Base-by-base conservation (phyloP, 306 rosid species). In the Begonia masoniana region DNA sequence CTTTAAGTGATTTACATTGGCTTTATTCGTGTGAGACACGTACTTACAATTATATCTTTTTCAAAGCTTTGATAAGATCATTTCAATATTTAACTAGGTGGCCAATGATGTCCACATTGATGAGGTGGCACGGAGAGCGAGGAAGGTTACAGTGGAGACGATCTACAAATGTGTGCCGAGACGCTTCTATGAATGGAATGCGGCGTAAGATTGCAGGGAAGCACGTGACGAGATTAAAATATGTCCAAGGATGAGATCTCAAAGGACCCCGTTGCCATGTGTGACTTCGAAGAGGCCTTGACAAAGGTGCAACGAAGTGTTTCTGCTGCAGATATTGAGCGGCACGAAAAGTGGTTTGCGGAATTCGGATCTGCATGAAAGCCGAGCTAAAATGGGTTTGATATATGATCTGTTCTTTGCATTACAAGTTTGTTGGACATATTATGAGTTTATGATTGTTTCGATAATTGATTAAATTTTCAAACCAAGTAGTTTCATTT, bases 111-210 rank as follows among this genome's bases (percentile, higher is more conserved):
- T 87, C 41, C 60, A 87, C 67, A 74, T 87, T 50, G 96, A 87
- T 59, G 91, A 78, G 0, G 96, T 87, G 67, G 96, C 96, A 68
- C 83, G 87, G 41, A 80, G 83, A 36, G 76, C 96, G 11, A n/a
- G n/a, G 94, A 83, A 1, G 96, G 94, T 52, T 83, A 87, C 45
- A 87, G 96, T 78, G 96, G 96, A 66, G 96, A 87, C 51, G 96
- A 87, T 77, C 80, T 87, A 87, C 96, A 9, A 87, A 87, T 19
- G 94, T 87, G 19, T 87, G 96, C 52, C 87, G 96, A 0, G 96
- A 87, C 49, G 96, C 96, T 45, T 87, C 91, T 31, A 68, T 87
- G 69, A 87, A 87, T 67, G 96, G 96, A 10, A 87, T 87, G 96
- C 76, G 96, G 65, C 81, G 94, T 14, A 87, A 81, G 74, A 87